These are phyloP conservation scores for Candida vartiovaarae DNA, from an alignment of 805 yeast species.

Conservation along the genomic window DNA sequence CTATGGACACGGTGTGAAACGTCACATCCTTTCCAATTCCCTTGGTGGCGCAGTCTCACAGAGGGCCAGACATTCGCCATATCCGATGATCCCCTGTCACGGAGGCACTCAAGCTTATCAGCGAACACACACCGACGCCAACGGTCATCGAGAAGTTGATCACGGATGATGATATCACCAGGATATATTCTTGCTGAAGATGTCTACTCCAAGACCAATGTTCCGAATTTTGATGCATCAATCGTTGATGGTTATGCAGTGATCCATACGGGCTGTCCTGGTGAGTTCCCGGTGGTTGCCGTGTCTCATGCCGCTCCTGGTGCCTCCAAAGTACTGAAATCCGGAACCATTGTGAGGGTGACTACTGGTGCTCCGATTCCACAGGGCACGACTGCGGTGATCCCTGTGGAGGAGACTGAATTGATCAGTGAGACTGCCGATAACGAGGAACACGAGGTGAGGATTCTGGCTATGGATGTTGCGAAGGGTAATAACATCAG, in stretches of 20 bases:
- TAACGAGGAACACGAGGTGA: constrained; percentile 34
- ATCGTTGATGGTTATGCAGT: constrained; percentile 55
- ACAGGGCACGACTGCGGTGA: constrained; percentile 44
- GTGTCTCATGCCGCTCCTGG: constrained; percentile 37
- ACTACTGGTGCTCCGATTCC: constrained; percentile 56
- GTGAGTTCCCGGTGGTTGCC: constrained; percentile 32
- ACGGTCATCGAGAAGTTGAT: constrained; percentile 20
- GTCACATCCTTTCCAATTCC: constrained; percentile 33
- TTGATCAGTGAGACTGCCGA: constrained; percentile 31
- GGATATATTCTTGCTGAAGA: constrained; percentile 39
- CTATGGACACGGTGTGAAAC: constrained; percentile 25
- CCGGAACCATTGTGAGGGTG: constrained; percentile 37
- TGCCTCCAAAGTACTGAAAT: constrained; percentile 9
- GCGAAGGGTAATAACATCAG: constrained; percentile 38
- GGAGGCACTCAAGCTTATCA: constrained; percentile 32
- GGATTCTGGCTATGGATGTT: constrained; percentile 34
- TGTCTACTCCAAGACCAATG: constrained; percentile 30
- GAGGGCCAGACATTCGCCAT: constrained; percentile 42
- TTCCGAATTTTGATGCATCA: constrained; percentile 46
- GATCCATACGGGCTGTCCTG: constrained; percentile 37
- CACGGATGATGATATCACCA: constrained; percentile 24
- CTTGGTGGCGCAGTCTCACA: constrained; percentile 30
- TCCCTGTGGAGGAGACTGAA: constrained; percentile 47
- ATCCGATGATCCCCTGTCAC: constrained; percentile 36
- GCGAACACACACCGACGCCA: constrained; percentile 27